A percentile compares a stretch with the other conserved stretches of the same genome.
These are phyloP conservation scores for Crithidia bombi DNA, from an alignment of 208 protist genomes.

Conservation along the genomic window DNA sequence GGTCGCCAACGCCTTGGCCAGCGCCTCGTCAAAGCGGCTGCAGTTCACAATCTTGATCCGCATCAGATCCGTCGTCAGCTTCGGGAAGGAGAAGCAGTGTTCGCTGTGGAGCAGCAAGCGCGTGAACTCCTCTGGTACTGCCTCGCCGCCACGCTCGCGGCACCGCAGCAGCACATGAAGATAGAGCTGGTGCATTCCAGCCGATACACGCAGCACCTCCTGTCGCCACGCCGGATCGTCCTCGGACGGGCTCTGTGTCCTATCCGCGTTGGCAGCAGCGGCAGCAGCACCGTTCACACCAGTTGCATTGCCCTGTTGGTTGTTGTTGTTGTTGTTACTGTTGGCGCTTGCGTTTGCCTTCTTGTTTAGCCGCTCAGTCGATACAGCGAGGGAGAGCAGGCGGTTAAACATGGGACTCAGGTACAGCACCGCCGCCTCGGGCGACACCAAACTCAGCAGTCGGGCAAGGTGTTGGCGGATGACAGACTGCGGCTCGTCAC, in stretches of 20 bases:
- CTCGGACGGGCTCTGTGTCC: conserved; percentile 15
- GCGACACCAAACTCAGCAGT: conserved; percentile 77
- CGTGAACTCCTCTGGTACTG: conserved; percentile 78
- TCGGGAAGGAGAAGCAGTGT: conserved; percentile 62
- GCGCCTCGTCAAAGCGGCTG: conserved; percentile 81
- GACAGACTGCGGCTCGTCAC: conserved; percentile 46
- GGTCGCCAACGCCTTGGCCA: conserved; percentile 71
- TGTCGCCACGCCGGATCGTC: conserved; percentile 33
- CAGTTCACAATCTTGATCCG: conserved; percentile 90
- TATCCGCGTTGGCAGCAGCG: conserved; percentile 28
- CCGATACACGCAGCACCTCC: conserved; percentile 47
- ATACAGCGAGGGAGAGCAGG: conserved; percentile 59
- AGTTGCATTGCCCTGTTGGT: conserved; percentile 17
- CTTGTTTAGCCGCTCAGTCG: conserved; percentile 58
- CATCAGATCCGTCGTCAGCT: conserved; percentile 80
- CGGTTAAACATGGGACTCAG: conserved; percentile 67
- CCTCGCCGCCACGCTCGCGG: conserved; percentile 64
- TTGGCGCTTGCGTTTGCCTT: conserved; percentile 37
- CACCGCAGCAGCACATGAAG: conserved; percentile 80
- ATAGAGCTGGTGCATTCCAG: conserved; percentile 84
- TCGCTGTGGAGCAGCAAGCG: conserved; percentile 74
- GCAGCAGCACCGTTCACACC: conserved; percentile 20
- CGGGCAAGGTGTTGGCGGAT: conserved; percentile 62
- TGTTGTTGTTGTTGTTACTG: conserved; percentile 19
- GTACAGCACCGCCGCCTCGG: conserved; percentile 77